Conservation (phyloP, 1,139 yeast species). For the Blastobotrys serpentis region DNA sequence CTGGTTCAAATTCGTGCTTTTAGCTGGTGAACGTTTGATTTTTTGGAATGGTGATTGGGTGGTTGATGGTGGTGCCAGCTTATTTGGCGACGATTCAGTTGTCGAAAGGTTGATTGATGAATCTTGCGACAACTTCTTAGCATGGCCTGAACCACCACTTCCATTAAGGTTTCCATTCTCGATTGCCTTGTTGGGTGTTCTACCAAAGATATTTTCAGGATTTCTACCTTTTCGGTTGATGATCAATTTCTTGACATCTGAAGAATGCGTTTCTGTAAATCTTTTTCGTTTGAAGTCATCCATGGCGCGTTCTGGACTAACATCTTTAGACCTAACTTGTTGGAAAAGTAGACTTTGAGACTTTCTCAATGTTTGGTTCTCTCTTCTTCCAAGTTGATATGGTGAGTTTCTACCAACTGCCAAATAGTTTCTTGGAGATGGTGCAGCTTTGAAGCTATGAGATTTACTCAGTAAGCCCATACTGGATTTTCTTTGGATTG, state of each 20-base stretch:
- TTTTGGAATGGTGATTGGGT: slow-evolving; percentile 2
- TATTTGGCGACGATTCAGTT: slow-evolving; percentile 1
- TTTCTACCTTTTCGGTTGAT: slow-evolving; percentile 31
- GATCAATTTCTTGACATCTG: slow-evolving; percentile 37
- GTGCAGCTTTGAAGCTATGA: slow-evolving; percentile 16
- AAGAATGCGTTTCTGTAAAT: slow-evolving; percentile 19
- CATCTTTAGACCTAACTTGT: not conserved
- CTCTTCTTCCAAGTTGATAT: slow-evolving; percentile 5
- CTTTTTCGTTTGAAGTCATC: slow-evolving; percentile 14
- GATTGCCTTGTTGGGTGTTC: not conserved
- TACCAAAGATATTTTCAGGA: not conserved
- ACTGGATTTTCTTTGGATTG: slow-evolving; percentile 10
- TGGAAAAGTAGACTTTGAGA: slow-evolving; percentile 6
- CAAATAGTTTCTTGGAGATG: slow-evolving; percentile 16
- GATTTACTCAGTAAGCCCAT: slow-evolving; percentile 8
- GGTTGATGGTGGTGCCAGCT: not conserved
- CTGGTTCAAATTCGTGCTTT: slow-evolving; percentile 11
- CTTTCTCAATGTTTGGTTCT: not conserved
- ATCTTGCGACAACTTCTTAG: slow-evolving; percentile 4
- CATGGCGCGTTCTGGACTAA: not conserved
- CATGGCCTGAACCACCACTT: not conserved
- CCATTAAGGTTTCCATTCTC: no score
- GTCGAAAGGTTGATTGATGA: slow-evolving; percentile 6
- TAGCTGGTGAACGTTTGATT: slow-evolving; percentile 11
- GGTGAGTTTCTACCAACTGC: slow-evolving; percentile 15